Evolutionary conservation across 106 monocot species (phyloP).

Genomic region (Allium cepa): DNA sequence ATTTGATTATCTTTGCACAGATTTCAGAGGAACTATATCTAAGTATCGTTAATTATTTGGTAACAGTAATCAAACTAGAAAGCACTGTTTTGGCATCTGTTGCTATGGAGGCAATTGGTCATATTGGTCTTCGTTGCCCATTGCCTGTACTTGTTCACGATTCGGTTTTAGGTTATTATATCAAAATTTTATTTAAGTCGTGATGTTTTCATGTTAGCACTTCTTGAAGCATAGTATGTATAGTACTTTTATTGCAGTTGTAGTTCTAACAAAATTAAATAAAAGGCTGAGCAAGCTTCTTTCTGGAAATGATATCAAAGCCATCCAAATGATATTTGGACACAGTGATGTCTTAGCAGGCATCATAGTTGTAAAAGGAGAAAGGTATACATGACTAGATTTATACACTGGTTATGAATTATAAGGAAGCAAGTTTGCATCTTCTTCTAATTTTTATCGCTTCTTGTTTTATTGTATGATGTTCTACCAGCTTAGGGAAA

Average conservation of each 20-base stretch:
- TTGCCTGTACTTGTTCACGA: constrained; percentile 46
- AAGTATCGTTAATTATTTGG: constrained; percentile 34
- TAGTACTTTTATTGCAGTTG: constrained; percentile 22
- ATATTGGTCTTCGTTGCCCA: constrained; percentile 65
- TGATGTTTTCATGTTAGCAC: no score
- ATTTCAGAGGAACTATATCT: constrained; percentile 39
- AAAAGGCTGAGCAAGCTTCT: constrained; percentile 69
- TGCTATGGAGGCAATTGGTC: constrained; percentile 92
- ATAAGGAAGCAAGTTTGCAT: no score
- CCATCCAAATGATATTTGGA: constrained; percentile 74
- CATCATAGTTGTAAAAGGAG: no score
- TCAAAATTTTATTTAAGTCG: no score
- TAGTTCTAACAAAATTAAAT: constrained; percentile 42
- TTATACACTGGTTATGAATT: no score
- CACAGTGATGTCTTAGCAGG: no score
- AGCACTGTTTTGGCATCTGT: constrained; percentile 48
- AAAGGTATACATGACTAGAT: no score
- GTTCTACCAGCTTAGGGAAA: no score
- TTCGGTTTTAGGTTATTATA: constrained; percentile 43
- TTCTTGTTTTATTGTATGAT: no score
- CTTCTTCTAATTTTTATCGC: no score
- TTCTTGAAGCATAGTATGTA: no score
- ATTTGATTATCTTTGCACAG: constrained; percentile 23
- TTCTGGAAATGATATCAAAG: constrained; percentile 63
- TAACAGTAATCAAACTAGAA: constrained; percentile 64